Conservation (phyloP, 768 basidiomycete genomes). For the Tricholoma sp. region DNA sequence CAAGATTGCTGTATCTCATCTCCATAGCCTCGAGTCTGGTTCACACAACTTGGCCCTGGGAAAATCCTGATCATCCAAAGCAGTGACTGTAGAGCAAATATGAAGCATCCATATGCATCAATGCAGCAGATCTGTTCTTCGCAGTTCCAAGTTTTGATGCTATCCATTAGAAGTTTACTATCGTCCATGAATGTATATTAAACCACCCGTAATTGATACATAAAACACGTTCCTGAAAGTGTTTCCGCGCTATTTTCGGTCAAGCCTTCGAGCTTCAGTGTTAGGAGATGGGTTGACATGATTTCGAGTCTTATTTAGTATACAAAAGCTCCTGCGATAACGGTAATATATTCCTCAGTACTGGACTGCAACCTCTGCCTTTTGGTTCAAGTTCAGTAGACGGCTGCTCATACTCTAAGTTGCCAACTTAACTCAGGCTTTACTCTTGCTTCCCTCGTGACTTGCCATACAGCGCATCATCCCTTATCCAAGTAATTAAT, state of each 20-base stretch:
- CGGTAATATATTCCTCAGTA: too few species aligned
- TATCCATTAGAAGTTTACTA: conserved; percentile 4
- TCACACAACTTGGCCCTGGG: not conserved
- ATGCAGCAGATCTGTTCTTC: not conserved
- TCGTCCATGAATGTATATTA: not conserved
- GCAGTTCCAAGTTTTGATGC: not conserved
- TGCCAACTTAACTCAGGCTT: too few species aligned
- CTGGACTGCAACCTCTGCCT: too few species aligned
- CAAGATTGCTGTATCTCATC: not conserved
- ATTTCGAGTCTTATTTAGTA: too few species aligned
- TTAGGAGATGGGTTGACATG: too few species aligned
- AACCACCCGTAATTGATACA: too few species aligned
- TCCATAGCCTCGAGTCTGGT: not conserved
- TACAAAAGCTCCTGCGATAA: too few species aligned
- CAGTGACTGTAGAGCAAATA: not conserved
- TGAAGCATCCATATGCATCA: not conserved
- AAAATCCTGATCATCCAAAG: not conserved
- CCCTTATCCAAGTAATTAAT: too few species aligned
- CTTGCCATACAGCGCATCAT: too few species aligned
- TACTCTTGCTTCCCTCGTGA: too few species aligned
- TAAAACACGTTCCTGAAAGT: not conserved
- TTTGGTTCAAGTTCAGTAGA: too few species aligned
- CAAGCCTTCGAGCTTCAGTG: not conserved
- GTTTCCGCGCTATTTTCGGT: not conserved
- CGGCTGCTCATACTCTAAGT: too few species aligned